These are phyloP conservation scores for Paecilomyces fulvus DNA, from an alignment of 2,329 filamentous ascomycete species.

Conservation along the genomic window DNA sequence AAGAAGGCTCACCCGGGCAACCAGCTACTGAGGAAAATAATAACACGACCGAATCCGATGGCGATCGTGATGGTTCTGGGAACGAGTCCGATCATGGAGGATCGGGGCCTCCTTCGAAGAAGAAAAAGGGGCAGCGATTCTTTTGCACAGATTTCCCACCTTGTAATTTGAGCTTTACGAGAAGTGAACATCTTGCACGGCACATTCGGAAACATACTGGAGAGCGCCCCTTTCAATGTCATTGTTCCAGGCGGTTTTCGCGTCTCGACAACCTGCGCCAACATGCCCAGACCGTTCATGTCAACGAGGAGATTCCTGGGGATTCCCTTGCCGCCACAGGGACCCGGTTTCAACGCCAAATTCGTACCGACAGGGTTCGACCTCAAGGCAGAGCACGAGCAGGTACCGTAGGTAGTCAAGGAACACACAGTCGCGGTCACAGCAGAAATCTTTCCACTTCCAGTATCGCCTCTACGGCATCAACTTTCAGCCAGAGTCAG, in stretches of 20 bases:
- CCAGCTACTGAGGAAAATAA: conserved; percentile 43
- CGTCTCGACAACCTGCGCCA: conserved; percentile 90
- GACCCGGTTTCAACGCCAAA: conserved; percentile 84
- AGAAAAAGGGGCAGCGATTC: conserved; percentile 94
- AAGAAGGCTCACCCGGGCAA: conserved; percentile 53
- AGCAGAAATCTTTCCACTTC: conserved; percentile 79
- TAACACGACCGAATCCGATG: conserved; percentile 68
- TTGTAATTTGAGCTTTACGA: conserved; percentile 87
- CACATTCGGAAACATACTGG: conserved; percentile 99
- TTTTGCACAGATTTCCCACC: conserved; percentile 94
- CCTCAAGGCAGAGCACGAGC: conserved; percentile 67
- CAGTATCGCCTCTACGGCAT: conserved; percentile 69
- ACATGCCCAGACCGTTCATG: conserved; percentile 94
- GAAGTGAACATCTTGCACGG: conserved; percentile 88
- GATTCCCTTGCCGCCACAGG: conserved; percentile 90
- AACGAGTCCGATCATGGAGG: conserved; percentile 56
- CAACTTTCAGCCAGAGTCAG: conserved; percentile 54
- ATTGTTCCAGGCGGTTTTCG: conserved; percentile 88
- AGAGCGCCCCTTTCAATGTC: conserved; percentile 92
- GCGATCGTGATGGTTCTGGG: conserved; percentile 57
- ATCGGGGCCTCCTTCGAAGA: conserved; percentile 65
- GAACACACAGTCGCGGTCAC: conserved; percentile 66
- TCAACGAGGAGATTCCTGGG: conserved; percentile 91
- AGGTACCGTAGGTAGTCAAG: conserved; percentile 66
- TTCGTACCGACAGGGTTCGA: conserved; percentile 75